A percentile compares a stretch with the other conserved stretches of the same genome.
phyloP scores from a whole-genome alignment of 257 asterid species.

The Solanum neorickii region DNA sequence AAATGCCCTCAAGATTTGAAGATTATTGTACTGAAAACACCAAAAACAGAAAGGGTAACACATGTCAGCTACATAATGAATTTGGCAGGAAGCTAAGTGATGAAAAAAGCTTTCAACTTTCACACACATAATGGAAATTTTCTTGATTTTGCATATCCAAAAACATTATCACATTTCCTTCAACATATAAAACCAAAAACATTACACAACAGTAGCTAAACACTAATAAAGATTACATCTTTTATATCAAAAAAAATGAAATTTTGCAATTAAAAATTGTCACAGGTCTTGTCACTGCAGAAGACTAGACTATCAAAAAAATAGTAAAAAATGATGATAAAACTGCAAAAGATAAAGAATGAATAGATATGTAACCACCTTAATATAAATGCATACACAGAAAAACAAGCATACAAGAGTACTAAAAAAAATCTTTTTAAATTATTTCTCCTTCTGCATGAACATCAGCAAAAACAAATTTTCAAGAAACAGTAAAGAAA shows the following conservation, averaged over 20 bases:
- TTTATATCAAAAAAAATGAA: conserved; percentile 6
- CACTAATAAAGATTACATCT: not conserved
- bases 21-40: conserved; percentile 46
- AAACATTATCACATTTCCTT: conserved; percentile 13
- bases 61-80: conserved; percentile 43
- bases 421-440: not conserved
- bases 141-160: conserved; percentile 15
- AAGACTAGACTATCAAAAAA: conserved; percentile 12
- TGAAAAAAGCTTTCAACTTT: conserved; percentile 20
- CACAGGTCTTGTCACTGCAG: conserved; percentile 22
- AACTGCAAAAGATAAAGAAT: not conserved
- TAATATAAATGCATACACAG: not conserved
- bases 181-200: conserved; percentile 37
- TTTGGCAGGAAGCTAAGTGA: conserved; percentile 19
- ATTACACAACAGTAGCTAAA: not conserved
- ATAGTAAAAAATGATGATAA: not conserved
- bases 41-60: conserved; percentile 23
- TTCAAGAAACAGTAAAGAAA: not conserved
- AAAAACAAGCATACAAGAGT: not conserved
- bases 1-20: conserved; percentile 25
- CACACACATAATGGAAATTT: conserved; percentile 39
- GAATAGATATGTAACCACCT: not conserved
- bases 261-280: conserved; percentile 8
- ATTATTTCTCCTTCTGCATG: not conserved
- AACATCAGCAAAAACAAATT: not conserved